These are phyloP conservation scores for Pelargonium citronellum DNA, from an alignment of 441 rosid genomes.

Conservation along the genomic window DNA sequence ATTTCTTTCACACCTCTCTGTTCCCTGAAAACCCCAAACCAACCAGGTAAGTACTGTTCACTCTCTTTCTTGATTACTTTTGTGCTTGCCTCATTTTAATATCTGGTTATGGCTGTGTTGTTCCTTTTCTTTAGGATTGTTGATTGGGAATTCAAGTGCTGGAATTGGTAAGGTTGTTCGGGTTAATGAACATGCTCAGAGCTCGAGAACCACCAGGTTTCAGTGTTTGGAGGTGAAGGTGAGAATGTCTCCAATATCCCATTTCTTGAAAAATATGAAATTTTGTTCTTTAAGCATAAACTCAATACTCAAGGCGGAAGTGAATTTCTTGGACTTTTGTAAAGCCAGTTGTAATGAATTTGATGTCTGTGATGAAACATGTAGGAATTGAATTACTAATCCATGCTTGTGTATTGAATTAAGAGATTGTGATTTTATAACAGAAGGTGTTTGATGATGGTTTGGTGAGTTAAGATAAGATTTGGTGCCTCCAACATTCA, in stretches of 20 bases:
- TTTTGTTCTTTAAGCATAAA: not conserved
- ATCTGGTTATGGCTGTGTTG: not conserved
- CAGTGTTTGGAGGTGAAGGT: slow-evolving; percentile 27
- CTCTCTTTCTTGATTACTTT: not conserved
- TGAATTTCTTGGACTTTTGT: too few species aligned
- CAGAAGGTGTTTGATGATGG: not conserved
- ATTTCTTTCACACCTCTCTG: not conserved
- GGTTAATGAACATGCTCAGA: slow-evolving; percentile 7
- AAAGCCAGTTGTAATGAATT: not conserved
- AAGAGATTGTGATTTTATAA: too few species aligned
- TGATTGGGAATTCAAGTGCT: slow-evolving; percentile 1
- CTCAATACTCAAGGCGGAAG: not conserved
- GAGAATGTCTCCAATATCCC: not conserved
- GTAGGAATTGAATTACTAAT: too few species aligned
- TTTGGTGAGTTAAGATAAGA: not conserved
- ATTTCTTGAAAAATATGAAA: not conserved
- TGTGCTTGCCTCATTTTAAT: not conserved
- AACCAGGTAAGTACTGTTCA: slow-evolving; percentile 2
- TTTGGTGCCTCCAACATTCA: not conserved
- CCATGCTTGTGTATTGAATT: too few species aligned
- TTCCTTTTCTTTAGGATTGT: not conserved
- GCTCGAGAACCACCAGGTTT: slow-evolving; percentile 8
- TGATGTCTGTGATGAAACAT: not conserved
- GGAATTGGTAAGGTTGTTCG: slow-evolving; percentile 15
- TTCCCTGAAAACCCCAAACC: slow-evolving; percentile 1